A percentile compares a stretch with the other conserved stretches of the same genome.
Conservation (phyloP, 2,329 filamentous ascomycete species). For the Diaporthe citri region DNA sequence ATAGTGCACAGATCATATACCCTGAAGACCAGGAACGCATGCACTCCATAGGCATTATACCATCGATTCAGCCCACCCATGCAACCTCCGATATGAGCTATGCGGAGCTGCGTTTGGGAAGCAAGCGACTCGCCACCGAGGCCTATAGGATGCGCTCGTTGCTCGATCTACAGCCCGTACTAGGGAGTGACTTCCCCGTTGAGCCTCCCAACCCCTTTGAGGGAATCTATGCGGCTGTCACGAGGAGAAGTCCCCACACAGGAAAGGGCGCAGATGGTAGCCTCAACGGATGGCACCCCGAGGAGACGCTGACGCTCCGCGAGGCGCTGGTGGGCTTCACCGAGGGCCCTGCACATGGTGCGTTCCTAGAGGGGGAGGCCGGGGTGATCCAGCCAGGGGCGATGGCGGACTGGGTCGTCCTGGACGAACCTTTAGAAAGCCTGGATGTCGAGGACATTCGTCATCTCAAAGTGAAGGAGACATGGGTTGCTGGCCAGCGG, state of each 20-base stretch:
- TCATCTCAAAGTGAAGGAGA: conserved; percentile 70
- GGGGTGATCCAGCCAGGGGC: conserved; percentile 71
- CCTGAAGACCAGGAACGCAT: conserved; percentile 73
- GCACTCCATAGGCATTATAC: conserved; percentile 70
- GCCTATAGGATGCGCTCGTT: conserved; percentile 77
- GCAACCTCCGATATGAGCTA: conserved; percentile 80
- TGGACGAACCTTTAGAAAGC: conserved; percentile 68
- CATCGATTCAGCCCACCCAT: conserved; percentile 79
- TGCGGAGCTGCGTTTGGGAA: conserved; percentile 70
- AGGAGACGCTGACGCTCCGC: conserved; percentile 69
- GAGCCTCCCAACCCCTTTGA: conserved; percentile 77
- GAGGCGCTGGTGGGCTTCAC: conserved; percentile 75
- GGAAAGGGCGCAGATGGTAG: conserved; percentile 62
- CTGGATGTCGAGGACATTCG: conserved; percentile 66
- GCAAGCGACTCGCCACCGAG: conserved; percentile 63
- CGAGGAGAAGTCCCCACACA: conserved; percentile 70
- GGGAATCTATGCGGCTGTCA: conserved; percentile 77
- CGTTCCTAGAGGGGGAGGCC: conserved; percentile 69
- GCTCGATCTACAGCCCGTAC: conserved; percentile 64
- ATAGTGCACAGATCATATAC: conserved; percentile 73
- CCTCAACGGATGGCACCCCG: conserved; percentile 67
- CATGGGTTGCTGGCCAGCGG: conserved; percentile 73
- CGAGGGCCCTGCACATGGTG: conserved; percentile 68
- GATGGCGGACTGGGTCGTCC: conserved; percentile 79
- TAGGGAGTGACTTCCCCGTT: conserved; percentile 80